Evolutionary conservation across 805 yeast genomes (phyloP), one percentile per base, ranked within the genome.

Genomic region (Barnettozyma californica): DNA sequence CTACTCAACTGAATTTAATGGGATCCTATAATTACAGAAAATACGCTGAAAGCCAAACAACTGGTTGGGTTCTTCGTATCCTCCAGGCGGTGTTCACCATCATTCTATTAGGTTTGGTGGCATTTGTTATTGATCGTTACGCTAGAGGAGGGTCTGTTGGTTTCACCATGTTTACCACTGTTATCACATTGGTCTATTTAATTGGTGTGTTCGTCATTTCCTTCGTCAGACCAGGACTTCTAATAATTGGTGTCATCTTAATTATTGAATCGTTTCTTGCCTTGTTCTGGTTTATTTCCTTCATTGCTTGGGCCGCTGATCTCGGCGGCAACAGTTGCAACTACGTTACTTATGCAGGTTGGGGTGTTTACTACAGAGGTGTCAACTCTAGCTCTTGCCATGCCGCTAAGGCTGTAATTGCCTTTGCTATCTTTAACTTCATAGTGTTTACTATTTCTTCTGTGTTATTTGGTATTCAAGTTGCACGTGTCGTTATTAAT

Each of bases 371-470:
- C 20, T 29, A 13, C 11, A 5, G 3, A 8, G 19, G 20, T 16
- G 10, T 23, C 14, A 41, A 36, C 26, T 8, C 21, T 5, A 18
- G 25, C 21, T 20, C 43, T 25, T 57, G 61, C 36, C 42, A 48
- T 16, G 21, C 55, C 9, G 36, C 54, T 3, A 55, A 56, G 41
- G 61, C 59, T 4, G 56, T 46, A 4, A 54, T 57, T 40, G 61
- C 58, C 5, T 54, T 57, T 43, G 55, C 52, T 19, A 43, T 54
- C 3, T 51, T 57, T 41, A 50, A 49, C 33, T 57, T 54, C 48
- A 29, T 44, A 4, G 44, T 56, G 9, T 57, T 55, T 39, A 11
- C 51, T 3, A 16, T 46, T 23, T 44, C 55, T 2, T 21, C 53
- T 16, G 37, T 48, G 6, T 20, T 54, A 5, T 14, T 54, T 20